Evolutionary conservation across 2,329 filamentous ascomycete species (phyloP), one percentile per base, ranked within the genome.

Genomic region (Apiospora aurea): DNA sequence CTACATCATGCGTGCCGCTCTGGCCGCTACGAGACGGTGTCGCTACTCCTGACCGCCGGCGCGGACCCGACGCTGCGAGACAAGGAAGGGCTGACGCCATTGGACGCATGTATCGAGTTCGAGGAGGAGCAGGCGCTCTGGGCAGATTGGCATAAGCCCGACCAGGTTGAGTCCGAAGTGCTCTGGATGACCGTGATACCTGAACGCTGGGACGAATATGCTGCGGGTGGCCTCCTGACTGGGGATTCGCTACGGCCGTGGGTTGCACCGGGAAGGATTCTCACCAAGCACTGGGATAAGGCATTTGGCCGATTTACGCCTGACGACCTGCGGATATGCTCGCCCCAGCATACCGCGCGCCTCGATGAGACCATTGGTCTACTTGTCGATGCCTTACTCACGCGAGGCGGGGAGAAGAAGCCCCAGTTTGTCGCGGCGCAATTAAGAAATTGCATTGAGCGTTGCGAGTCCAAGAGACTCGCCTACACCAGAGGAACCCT

Each of bases 41-140:
- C 71, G 0, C 72, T 81, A 18, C 69, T 82, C 0, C 74, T 81
- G 4, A 69, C 74, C 1, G 78, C 78, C 0, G 79, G 77, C 2
- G 78, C 78, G 4, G 71, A 75, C 64, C 47, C 49, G 4, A 53
- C 72, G 51, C 26, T 41, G 16, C 4, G 34, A 2, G 53, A 70
- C 16, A 21, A 38, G 10, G 70, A 49, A 2, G 64, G 77, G 5
- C 72, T 77, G 10, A n/a, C 49, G 6, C 8, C n/a, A 24, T 24
- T 53, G 24, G 49, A 70, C 2, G 79, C 76, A 0, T 76, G 76
- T 18, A 69, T 73, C 0, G 69, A 72, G 0, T 75, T 76, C 11
- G 75, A 78, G 26, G 46, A 71, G 1, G 72, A 78, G 26, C 24
- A 70, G 41, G 24, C 57, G 38, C 44, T 67, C n/a, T 70, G 57